phyloP scores from a whole-genome alignment of 208 protist species.

The Naegleria lovaniensis region DNA sequence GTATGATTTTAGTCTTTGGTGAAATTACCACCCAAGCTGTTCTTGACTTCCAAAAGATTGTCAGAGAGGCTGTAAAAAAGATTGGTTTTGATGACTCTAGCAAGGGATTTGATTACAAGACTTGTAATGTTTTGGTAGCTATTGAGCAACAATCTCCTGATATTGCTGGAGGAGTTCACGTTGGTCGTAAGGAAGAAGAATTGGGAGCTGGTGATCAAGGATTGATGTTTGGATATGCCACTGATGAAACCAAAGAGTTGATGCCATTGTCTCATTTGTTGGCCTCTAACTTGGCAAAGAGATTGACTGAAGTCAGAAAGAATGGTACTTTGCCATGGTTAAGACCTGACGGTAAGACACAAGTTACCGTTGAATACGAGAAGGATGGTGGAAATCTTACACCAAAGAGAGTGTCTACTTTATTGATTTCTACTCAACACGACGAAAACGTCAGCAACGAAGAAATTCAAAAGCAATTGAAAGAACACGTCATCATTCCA shows the following conservation, averaged over 20 bases:
- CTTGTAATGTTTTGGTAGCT: constrained; percentile 91
- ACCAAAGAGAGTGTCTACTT: constrained; percentile 89
- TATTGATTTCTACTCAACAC: constrained; percentile 99
- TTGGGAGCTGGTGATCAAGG: constrained; percentile 99
- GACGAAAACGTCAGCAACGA: constrained; percentile 85
- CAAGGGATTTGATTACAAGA: constrained; percentile 96
- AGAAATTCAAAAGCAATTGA: constrained; percentile 77
- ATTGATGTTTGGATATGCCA: constrained; percentile 99
- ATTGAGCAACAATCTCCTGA: constrained; percentile 98
- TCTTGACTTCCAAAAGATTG: constrained; percentile 95
- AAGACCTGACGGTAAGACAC: constrained; percentile 97
- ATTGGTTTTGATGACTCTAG: constrained; percentile 93
- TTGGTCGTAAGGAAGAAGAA: constrained; percentile 78
- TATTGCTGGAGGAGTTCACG: constrained; percentile 94
- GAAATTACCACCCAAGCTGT: constrained; percentile 97
- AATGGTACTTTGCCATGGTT: constrained; percentile 83
- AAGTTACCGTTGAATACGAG: constrained; percentile 98
- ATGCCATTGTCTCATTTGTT: constrained; percentile 97
- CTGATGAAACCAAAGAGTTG: constrained; percentile 94
- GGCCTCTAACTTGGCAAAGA: constrained; percentile 78
- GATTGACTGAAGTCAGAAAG: constrained; percentile 91
- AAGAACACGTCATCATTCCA: constrained; percentile 85
- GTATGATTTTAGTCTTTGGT: constrained; percentile 98
- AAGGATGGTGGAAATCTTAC: constrained; percentile 70
- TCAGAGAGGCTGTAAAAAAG: constrained; percentile 89